A percentile compares a stretch with the other conserved stretches of the same genome.
Conservation (phyloP, 2,329 filamentous ascomycete genomes). For the Cordyceps cateniannulata region DNA sequence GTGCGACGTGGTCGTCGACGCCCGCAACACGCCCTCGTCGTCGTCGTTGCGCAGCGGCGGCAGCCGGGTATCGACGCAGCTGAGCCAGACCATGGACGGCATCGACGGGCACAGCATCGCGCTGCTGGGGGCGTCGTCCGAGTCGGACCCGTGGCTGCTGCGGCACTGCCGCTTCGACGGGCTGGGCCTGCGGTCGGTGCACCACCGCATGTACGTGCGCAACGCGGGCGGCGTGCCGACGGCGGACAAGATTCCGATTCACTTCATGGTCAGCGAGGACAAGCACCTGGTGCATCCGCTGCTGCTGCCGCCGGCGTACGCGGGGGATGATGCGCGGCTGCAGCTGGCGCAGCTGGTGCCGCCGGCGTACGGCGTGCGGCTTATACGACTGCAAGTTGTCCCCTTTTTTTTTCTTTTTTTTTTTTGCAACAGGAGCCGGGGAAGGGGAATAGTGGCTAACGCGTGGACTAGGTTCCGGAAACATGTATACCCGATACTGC, state of each 20-base stretch:
- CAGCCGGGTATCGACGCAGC: slow-evolving; percentile 12
- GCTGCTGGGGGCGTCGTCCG: slow-evolving; percentile 26
- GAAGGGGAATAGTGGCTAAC: neutral
- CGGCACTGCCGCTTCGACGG: slow-evolving; percentile 31
- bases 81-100: slow-evolving; percentile 22
- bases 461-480: slow-evolving; percentile 12
- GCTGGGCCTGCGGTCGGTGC: slow-evolving; percentile 26
- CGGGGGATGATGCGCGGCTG: neutral
- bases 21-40: slow-evolving; percentile 9
- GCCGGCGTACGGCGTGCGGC: slow-evolving; percentile 8
- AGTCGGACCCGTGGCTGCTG: slow-evolving; percentile 29
- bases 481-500: slow-evolving; percentile 13
- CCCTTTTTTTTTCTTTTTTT: neutral
- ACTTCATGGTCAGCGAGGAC: slow-evolving; percentile 17
- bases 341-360: slow-evolving; percentile 9
- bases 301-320: neutral
- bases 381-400: slow-evolving; percentile 11
- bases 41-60: neutral
- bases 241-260: slow-evolving; percentile 27
- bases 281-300: slow-evolving; percentile 3
- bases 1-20: too few relatives aligned
- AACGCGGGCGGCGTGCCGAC: slow-evolving; percentile 30
- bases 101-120: slow-evolving; percentile 23
- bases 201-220: slow-evolving; percentile 28
- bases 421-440: too few relatives aligned